phyloP scores from a whole-genome alignment of 495 filamentous ascomycete species.

The Xylaria sp. region DNA sequence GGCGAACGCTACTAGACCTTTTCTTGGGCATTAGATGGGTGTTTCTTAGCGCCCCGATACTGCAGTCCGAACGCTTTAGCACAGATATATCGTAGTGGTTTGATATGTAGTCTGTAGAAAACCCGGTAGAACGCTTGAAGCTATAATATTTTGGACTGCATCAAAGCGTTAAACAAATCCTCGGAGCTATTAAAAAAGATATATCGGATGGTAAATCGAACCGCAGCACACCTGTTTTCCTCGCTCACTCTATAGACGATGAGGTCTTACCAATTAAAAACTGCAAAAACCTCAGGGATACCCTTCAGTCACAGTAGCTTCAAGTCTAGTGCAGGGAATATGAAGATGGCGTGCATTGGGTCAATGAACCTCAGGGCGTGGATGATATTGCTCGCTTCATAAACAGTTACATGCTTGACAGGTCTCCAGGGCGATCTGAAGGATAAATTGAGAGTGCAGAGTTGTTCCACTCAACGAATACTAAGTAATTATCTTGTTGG shows the following conservation, averaged over 20 bases:
- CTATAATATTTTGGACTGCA: slow-evolving; percentile 42
- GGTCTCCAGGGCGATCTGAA: no score
- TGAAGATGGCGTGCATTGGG: slow-evolving; percentile 63
- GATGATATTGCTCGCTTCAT: slow-evolving; percentile 59
- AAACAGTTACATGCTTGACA: no score
- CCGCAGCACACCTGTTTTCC: slow-evolving; percentile 59
- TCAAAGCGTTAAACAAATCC: slow-evolving; percentile 35
- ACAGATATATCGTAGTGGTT: slow-evolving; percentile 51
- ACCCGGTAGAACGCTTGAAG: slow-evolving; percentile 41
- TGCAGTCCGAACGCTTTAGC: slow-evolving; percentile 47
- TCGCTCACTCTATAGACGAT: slow-evolving; percentile 62
- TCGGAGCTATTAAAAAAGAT: slow-evolving; percentile 37
- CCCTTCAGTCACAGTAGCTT: slow-evolving; percentile 44
- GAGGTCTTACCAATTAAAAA: slow-evolving; percentile 53
- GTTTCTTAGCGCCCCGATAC: slow-evolving; percentile 55
- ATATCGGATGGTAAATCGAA: no score
- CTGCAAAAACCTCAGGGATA: slow-evolving; percentile 49
- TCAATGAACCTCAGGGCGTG: slow-evolving; percentile 57
- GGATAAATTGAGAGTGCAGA: no score
- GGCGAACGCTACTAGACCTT: slow-evolving; percentile 40
- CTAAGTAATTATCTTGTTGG: no score
- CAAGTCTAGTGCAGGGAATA: slow-evolving; percentile 60
- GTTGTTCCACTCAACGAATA: no score
- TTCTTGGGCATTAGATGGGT: slow-evolving; percentile 44
- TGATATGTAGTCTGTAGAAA: slow-evolving; percentile 46